A percentile compares a stretch with the other conserved stretches of the same genome.
phyloP scores from a whole-genome alignment of 305 asterid species.

The Solanum hybrid region DNA sequence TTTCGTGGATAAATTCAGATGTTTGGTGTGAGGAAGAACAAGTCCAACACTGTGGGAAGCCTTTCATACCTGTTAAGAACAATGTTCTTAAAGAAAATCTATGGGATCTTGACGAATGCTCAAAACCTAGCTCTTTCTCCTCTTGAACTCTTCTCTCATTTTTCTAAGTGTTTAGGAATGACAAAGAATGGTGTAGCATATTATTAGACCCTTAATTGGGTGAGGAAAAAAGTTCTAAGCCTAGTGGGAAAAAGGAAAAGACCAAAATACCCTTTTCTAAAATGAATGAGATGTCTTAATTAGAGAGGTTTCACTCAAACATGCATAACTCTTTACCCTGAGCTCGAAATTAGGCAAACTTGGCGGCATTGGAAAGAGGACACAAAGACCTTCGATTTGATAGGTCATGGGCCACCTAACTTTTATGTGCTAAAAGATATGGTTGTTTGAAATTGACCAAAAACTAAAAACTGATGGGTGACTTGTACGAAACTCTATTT shows the following conservation, averaged over 20 bases:
- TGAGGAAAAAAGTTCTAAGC: too few relatives aligned
- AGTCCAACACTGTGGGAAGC: not conserved
- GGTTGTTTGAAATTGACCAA: not conserved
- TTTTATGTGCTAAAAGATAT: not conserved
- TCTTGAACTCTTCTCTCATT: not conserved
- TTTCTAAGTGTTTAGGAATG: not conserved
- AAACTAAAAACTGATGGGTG: not conserved
- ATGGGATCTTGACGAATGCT: not conserved
- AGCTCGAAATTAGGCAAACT: not conserved
- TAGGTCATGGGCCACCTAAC: not conserved
- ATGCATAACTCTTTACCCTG: not conserved
- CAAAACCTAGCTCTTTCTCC: not conserved
- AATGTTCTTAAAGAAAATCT: not conserved
- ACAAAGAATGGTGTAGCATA: not conserved
- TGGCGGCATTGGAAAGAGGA: not conserved
- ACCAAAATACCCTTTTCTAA: not conserved
- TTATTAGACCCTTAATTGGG: not conserved
- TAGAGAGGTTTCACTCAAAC: not conserved
- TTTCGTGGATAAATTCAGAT: not conserved
- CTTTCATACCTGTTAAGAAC: not conserved
- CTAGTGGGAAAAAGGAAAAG: too few relatives aligned
- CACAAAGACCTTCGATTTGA: not conserved
- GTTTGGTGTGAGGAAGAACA: not conserved
- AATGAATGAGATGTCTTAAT: not conserved
- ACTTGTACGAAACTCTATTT: not conserved